Percentiles rank a stretch among this genome's conserved stretches.
phyloP scores from a whole-genome alignment of 345 rosid species.

The Eucalyptus sp. region DNA sequence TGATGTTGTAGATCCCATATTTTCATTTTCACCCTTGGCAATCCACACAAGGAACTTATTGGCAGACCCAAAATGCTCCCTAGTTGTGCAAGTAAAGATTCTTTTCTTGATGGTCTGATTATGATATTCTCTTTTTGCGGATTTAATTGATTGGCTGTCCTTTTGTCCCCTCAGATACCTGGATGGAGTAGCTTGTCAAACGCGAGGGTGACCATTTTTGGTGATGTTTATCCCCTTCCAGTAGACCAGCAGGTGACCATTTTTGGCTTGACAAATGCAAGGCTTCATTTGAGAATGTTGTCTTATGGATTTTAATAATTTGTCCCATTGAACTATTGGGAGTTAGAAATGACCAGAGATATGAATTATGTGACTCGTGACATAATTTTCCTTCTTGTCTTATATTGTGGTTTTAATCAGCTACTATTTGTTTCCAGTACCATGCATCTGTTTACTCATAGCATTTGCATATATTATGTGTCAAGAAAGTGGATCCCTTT shows the following conservation, averaged over 20 bases:
- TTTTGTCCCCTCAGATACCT: constrained; percentile 50
- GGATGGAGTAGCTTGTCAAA: constrained; percentile 99
- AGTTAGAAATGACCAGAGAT: not conserved
- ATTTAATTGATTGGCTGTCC: constrained; percentile 3
- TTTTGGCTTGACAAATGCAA: not conserved
- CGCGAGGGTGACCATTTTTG: constrained; percentile 94
- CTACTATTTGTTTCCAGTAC: not conserved
- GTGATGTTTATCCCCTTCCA: constrained; percentile 85
- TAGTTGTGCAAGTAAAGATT: constrained; percentile 82
- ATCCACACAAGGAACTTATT: constrained; percentile 88
- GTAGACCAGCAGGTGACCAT: constrained; percentile 63
- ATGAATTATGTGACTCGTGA: not conserved
- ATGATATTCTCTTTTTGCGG: not conserved
- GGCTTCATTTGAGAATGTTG: not conserved
- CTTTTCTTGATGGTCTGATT: not conserved
- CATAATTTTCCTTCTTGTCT: not conserved
- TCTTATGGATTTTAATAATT: not conserved
- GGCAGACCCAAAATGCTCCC: constrained; percentile 85
- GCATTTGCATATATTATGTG: not conserved
- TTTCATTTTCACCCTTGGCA: constrained; percentile 92
- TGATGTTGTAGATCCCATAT: constrained; percentile 65
- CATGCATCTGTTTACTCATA: not conserved
- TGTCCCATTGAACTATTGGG: not conserved
- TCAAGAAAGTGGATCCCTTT: not conserved
- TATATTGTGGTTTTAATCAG: not conserved